phyloP scores from a whole-genome alignment of 352 stramenopile species.

The Pythium apleroticum region DNA sequence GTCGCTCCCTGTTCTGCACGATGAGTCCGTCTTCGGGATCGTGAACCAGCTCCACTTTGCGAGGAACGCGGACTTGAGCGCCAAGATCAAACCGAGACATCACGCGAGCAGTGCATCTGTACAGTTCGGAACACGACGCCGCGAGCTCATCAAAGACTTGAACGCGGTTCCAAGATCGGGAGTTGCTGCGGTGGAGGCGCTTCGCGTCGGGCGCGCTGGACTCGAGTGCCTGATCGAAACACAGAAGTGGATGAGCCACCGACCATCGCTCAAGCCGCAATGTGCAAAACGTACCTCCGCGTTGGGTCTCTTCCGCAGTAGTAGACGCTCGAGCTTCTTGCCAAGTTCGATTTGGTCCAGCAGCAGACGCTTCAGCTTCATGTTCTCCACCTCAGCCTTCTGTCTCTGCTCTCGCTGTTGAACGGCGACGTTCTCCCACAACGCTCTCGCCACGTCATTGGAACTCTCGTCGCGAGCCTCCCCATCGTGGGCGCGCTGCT shows the following conservation, averaged over 20 bases:
- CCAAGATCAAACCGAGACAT: not conserved
- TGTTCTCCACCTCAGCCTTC: not conserved
- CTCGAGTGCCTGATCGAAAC: too few species aligned
- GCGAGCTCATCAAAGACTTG: too few species aligned
- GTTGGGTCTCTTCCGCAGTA: not conserved
- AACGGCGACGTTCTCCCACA: not conserved
- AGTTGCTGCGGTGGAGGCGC: too few species aligned
- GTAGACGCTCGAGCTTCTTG: not conserved
- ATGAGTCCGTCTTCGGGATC: not conserved
- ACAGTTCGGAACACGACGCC: too few species aligned
- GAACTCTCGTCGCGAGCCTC: not conserved
- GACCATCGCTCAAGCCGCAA: too few species aligned
- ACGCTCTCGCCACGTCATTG: not conserved
- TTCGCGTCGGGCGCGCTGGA: too few species aligned
- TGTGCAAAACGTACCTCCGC: not conserved
- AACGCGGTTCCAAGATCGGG: too few species aligned
- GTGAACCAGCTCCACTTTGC: not conserved
- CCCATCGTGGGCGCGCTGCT: not conserved
- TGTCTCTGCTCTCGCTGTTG: not conserved
- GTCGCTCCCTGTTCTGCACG: not conserved
- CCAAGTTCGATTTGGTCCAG: not conserved
- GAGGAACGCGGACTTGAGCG: not conserved
- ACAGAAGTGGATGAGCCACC: too few species aligned
- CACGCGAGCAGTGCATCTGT: too few species aligned
- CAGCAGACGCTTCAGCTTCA: not conserved